These are phyloP conservation scores for Teratosphaeria destructans DNA, from an alignment of 2,329 filamentous ascomycete genomes.

Conservation along the genomic window DNA sequence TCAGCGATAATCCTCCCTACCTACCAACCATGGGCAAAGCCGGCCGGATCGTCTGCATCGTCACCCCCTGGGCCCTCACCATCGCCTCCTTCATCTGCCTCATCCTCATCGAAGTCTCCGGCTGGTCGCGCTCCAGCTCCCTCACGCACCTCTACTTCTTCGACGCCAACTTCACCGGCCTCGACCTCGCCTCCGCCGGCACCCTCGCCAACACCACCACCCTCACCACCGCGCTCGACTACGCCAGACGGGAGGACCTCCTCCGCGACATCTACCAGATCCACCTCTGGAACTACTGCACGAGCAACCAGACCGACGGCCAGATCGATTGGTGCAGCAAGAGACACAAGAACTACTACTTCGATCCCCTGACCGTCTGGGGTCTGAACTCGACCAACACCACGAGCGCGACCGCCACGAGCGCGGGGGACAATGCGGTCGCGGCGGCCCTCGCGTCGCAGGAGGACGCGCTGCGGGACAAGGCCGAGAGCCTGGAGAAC, in stretches of 20 bases:
- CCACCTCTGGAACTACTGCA: slow-evolving; percentile 78
- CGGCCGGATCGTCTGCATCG: slow-evolving; percentile 77
- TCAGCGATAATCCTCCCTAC: not conserved
- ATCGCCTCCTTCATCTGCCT: slow-evolving; percentile 64
- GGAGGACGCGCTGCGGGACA: slow-evolving; percentile 43
- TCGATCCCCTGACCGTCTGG: slow-evolving; percentile 58
- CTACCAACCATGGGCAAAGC: slow-evolving; percentile 52
- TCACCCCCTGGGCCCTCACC: slow-evolving; percentile 74
- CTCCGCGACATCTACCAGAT: slow-evolving; percentile 72
- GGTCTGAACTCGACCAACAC: slow-evolving; percentile 46
- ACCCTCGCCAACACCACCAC: slow-evolving; percentile 21
- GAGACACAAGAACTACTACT: slow-evolving; percentile 65
- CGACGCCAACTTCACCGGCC: slow-evolving; percentile 30
- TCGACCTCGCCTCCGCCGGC: slow-evolving; percentile 18
- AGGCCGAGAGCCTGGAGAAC: slow-evolving; percentile 23
- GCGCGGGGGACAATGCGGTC: slow-evolving; percentile 12
- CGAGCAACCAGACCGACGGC: slow-evolving; percentile 38
- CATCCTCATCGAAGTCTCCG: slow-evolving; percentile 47
- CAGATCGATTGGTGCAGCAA: slow-evolving; percentile 54
- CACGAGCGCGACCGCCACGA: slow-evolving; percentile 7
- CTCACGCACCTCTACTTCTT: slow-evolving; percentile 48
- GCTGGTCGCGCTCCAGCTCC: slow-evolving; percentile 37
- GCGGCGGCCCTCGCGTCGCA: slow-evolving; percentile 21
- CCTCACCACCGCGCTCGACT: slow-evolving; percentile 27
- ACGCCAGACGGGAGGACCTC: slow-evolving; percentile 28